Evolutionary conservation across 2,329 filamentous ascomycete species (phyloP).

Genomic region (Monilinia fructicola): DNA sequence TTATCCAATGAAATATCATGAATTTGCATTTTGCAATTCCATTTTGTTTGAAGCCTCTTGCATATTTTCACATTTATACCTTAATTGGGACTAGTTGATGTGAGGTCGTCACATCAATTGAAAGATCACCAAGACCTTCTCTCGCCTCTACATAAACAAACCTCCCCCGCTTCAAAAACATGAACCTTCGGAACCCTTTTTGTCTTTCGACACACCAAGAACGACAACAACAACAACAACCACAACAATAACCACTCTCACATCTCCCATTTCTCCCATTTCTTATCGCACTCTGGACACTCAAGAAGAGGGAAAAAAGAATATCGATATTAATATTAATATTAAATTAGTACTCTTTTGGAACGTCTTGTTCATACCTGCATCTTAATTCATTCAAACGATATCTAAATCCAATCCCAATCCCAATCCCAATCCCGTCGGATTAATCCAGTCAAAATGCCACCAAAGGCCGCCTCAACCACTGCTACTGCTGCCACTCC

Average conservation of each 20-base stretch:
- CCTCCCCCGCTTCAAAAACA: conserved; percentile 16
- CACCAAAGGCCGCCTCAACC: conserved; percentile 60
- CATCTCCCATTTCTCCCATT: background rate
- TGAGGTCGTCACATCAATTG: background rate
- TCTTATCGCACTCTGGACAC: no score
- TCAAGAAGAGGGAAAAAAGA: no score
- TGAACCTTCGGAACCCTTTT: conserved; percentile 16
- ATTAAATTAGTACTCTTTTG: no score
- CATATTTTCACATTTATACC: conserved; percentile 1
- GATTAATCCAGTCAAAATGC: conserved; percentile 52
- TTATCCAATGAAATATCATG: background rate
- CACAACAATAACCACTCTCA: background rate
- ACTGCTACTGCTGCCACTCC: conserved; percentile 37
- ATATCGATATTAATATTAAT: no score
- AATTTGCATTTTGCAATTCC: background rate
- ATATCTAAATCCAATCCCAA: no score
- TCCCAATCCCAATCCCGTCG: no score
- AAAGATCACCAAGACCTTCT: conserved; percentile 21
- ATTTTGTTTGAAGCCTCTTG: no score
- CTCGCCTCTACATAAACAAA: conserved; percentile 22
- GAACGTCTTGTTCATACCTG: conserved; percentile 2
- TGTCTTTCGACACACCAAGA: conserved; percentile 1
- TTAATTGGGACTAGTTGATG: conserved; percentile 18
- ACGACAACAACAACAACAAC: background rate
- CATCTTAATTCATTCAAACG: background rate